Evolutionary conservation across 2,329 filamentous ascomycete genomes (phyloP), one percentile per base, ranked within the genome.

Genomic region (Xylaria sp.): DNA sequence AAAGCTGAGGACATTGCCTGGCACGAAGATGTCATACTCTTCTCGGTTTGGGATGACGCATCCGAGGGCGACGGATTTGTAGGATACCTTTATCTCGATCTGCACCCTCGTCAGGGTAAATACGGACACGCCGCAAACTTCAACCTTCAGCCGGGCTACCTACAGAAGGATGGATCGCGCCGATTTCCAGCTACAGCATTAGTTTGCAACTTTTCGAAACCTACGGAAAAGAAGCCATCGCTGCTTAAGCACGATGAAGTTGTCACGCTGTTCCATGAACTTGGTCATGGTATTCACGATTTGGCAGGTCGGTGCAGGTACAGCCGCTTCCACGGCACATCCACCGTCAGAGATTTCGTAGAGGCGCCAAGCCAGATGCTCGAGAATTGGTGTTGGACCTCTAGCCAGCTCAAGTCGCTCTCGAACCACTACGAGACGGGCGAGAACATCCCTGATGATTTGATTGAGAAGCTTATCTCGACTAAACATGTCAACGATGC

Each of bases 91-190:
- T 95, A 95, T 80, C 87, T 96, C 15, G 93, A 96, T 80, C 85
- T 95, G 23, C 91, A 93, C 80, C 92, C 92, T 1, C 88, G 93
- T 46, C 89, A 90, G 74, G 92, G 93, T 80, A 96, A 96, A 80
- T 95, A 95, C 78, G 90, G 91, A 18, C 93, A 95, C 76, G 92
- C 93, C 6, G 93, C 93, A 76, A 95, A 95, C 84, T 95, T 96
- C 83, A 92, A 90, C 80, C 81, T 96, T 1, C 90, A 93, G 80
- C 91, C 92, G 0, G 91, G 91, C 28, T 94, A 88, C 81, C 82
- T 89, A 65, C 84, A 86, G 66, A 83, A 87, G 62, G 88, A 94
- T 69, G 92, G 92, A 70, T 90, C 88, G 44, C 87, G 92, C 64
- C 86, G 89, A 66, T 94, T 94, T 79, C 92, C 92, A 6, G 91